Evolutionary conservation across 305 asterid species (phyloP).

Genomic region (Solanum aculeatissimum): DNA sequence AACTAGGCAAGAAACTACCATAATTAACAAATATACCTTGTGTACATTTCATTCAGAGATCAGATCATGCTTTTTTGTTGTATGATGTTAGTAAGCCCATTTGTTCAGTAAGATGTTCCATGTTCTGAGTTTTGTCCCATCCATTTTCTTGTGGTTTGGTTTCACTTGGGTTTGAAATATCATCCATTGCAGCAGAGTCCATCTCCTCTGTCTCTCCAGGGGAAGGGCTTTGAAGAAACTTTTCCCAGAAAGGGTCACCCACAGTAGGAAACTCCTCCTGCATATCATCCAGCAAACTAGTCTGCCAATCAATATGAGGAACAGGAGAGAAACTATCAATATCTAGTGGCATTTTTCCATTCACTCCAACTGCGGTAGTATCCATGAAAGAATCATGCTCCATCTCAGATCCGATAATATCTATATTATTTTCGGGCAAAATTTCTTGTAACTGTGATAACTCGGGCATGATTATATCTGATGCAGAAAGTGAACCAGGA

Average conservation of each 20-base stretch:
- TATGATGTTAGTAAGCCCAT: slow-evolving; percentile 77
- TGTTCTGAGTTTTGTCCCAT: slow-evolving; percentile 43
- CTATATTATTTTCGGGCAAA: slow-evolving; percentile 28
- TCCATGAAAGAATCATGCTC: slow-evolving; percentile 25
- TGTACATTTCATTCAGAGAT: background rate
- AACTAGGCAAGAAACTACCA: background rate
- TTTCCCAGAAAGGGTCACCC: slow-evolving; percentile 65
- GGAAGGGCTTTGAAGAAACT: slow-evolving; percentile 53
- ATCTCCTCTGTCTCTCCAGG: slow-evolving; percentile 30
- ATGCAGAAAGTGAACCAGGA: slow-evolving; percentile 22
- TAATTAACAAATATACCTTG: background rate
- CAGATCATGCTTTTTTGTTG: slow-evolving; percentile 27
- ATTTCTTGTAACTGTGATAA: slow-evolving; percentile 30
- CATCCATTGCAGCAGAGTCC: slow-evolving; percentile 29
- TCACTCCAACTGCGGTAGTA: slow-evolving; percentile 13
- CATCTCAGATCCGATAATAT: slow-evolving; percentile 24
- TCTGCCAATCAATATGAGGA: slow-evolving; percentile 53
- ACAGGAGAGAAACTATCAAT: slow-evolving; percentile 36
- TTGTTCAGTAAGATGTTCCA: slow-evolving; percentile 73
- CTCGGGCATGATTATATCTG: slow-evolving; percentile 39
- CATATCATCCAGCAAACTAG: slow-evolving; percentile 39
- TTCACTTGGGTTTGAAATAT: slow-evolving; percentile 26
- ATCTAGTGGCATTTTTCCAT: slow-evolving; percentile 27
- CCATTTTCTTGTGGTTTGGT: slow-evolving; percentile 31
- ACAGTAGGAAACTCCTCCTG: slow-evolving; percentile 19